A percentile compares a stretch with the other conserved stretches of the same genome.
Evolutionary conservation across 345 rosid species (phyloP).

Genomic region (Euclidium syriacum): DNA sequence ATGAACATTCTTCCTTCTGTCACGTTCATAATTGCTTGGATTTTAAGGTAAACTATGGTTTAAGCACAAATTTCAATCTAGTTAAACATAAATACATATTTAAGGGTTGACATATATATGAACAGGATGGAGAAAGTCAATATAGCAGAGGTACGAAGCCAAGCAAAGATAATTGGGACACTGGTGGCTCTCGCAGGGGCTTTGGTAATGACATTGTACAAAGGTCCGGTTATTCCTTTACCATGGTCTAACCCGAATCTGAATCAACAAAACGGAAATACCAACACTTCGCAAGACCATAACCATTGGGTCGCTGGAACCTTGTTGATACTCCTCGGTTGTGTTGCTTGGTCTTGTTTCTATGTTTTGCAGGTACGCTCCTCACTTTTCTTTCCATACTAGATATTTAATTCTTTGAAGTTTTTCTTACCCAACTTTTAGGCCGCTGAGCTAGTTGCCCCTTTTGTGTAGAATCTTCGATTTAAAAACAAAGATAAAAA

Average conservation of each 20-base stretch:
- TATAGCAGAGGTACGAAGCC: slow-evolving; percentile 39
- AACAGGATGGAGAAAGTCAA: slow-evolving; percentile 52
- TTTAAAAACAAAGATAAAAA: too few species aligned
- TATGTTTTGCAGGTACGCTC: slow-evolving; percentile 47
- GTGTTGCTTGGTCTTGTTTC: slow-evolving; percentile 72
- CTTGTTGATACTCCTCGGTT: slow-evolving; percentile 53
- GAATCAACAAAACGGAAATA: slow-evolving; percentile 21
- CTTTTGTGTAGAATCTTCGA: neutral
- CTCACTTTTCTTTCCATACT: neutral
- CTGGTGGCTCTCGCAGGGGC: slow-evolving; percentile 60
- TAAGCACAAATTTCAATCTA: neutral
- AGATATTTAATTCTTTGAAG: neutral
- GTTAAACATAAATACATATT: neutral
- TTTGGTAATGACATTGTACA: slow-evolving; percentile 60
- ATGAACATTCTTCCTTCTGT: slow-evolving; percentile 78
- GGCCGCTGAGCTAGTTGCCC: neutral
- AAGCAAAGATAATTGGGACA: slow-evolving; percentile 65
- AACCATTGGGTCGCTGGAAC: slow-evolving; percentile 63
- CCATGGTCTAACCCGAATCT: slow-evolving; percentile 25
- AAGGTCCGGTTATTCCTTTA: slow-evolving; percentile 55
- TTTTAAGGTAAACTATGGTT: slow-evolving; percentile 42
- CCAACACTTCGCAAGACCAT: slow-evolving; percentile 26
- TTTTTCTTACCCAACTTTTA: neutral
- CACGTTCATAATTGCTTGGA: slow-evolving; percentile 60
- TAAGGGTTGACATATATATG: neutral